These are phyloP conservation scores for Coriolopsis trogii DNA, from an alignment of 1,284 basidiomycete species.

Conservation along the genomic window DNA sequence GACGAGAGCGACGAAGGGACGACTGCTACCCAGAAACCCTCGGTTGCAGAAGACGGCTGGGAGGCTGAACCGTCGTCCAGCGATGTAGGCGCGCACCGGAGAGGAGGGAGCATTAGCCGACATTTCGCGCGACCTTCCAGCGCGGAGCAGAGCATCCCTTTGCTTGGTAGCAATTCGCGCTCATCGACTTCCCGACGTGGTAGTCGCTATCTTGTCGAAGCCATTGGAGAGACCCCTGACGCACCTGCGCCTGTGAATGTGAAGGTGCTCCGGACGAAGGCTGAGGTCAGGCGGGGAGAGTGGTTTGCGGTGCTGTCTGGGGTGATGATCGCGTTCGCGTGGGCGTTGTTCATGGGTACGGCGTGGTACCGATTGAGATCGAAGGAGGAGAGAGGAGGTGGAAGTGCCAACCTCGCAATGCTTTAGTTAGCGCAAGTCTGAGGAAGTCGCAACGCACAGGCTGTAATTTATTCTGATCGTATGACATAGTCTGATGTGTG, in stretches of 20 bases:
- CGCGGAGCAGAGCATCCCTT: slow-evolving; percentile 30
- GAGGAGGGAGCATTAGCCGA: slow-evolving; percentile 23
- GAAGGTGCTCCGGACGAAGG: slow-evolving; percentile 34
- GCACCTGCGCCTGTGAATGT: slow-evolving; percentile 25
- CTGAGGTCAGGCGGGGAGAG: slow-evolving; percentile 51
- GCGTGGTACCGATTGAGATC: slow-evolving; percentile 60
- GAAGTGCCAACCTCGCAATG: slow-evolving; percentile 8
- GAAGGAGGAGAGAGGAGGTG: slow-evolving; percentile 37
- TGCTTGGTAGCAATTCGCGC: slow-evolving; percentile 27
- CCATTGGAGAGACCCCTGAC: slow-evolving; percentile 10
- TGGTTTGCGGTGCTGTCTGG: slow-evolving; percentile 49
- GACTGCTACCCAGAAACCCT: slow-evolving; percentile 4
- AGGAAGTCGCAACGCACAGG: too few species aligned
- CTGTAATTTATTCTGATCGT: too few species aligned
- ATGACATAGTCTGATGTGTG: too few species aligned
- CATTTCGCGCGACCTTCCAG: slow-evolving; percentile 19
- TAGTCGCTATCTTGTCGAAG: slow-evolving; percentile 29
- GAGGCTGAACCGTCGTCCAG: slow-evolving; percentile 8
- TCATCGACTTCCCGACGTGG: slow-evolving; percentile 23
- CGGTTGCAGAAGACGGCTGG: slow-evolving; percentile 17
- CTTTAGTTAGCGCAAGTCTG: too few species aligned
- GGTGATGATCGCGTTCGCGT: slow-evolving; percentile 54
- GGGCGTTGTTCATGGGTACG: slow-evolving; percentile 68
- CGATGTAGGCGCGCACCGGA: slow-evolving; percentile 9
- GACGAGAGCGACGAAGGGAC: slow-evolving; percentile 23